Evolutionary conservation across 352 stramenopile genomes (phyloP), one percentile per base, ranked within the genome.

Genomic region (Pythium biforme): DNA sequence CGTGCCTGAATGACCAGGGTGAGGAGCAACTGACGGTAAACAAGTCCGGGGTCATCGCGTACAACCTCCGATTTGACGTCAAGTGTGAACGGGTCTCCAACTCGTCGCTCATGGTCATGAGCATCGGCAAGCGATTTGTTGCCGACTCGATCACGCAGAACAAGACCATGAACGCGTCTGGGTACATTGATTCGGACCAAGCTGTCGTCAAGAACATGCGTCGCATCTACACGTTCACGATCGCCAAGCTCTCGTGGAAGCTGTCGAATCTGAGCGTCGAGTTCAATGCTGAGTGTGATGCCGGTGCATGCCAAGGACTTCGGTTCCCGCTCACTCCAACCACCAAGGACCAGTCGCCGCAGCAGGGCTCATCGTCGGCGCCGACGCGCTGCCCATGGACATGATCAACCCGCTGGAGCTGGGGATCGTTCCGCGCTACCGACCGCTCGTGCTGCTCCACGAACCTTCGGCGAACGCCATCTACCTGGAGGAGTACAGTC

Each of bases 151-250:
- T 66, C 26, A 19, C 22, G 3, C 51, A 66, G 15, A 60, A 51
- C 41, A 55, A 23, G 31, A 17, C 33, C 5, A n/a, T 2, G 8
- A 51, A 57, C 19, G 47, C 17, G 4, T 40, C 25, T 25, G 27
- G 34, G 15, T 3, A 8, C 4, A 14, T 25, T 22, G 22, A 25
- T 0, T 29, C 20, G 15, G 22, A 47, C 17, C 8, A 7, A 2
- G 19, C 59, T 4, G 26, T 33, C 1, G 10, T 65, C 23, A 68
- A 52, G 1, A 74, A 71, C 27, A 27, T 64, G n/a, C 57, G 67
- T 26, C 67, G 64, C 19, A 51, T 71, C 17, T 63, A 63, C 39
- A 65, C 67, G 19, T 34, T 74, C 49, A 71, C 58, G n/a, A 43
- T 66, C 48, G 57, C 61, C 1, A 62, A 47, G 3, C 39, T 71